Evolutionary conservation across 139 green algal genomes (phyloP).

Genomic region (Marvania coccoides): DNA sequence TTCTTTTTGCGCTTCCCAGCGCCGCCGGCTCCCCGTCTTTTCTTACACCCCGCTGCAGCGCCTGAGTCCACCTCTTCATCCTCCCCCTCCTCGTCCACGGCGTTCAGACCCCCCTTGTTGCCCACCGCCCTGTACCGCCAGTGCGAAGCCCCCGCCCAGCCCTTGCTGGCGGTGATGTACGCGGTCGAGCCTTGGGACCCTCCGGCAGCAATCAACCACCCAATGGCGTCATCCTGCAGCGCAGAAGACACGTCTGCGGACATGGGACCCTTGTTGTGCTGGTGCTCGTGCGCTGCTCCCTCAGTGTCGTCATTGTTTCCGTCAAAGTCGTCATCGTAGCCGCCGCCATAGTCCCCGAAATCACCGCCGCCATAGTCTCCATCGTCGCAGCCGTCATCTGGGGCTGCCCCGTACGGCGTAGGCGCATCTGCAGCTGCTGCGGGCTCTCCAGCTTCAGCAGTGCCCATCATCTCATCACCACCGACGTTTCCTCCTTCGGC

Average conservation of each 20-base stretch:
- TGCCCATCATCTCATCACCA: too few relatives aligned
- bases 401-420: too few relatives aligned
- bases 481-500: too few relatives aligned
- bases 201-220: conserved; percentile 26
- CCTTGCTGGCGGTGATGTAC: neutral
- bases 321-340: conserved; percentile 9
- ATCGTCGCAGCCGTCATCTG: neutral
- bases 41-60: neutral
- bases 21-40: neutral
- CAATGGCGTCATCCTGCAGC: conserved; percentile 24
- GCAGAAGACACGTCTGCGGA: neutral
- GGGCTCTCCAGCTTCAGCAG: too few relatives aligned
- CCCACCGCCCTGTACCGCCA: conserved; percentile 44
- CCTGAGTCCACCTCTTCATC: neutral
- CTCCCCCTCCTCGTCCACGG: neutral
- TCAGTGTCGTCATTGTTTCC: neutral
- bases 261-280: neutral
- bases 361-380: neutral
- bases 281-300: neutral
- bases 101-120: neutral
- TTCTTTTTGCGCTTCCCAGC: conserved; percentile 16
- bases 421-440: too few relatives aligned
- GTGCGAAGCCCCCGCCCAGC: conserved; percentile 54
- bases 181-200: neutral
- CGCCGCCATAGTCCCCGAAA: neutral